Conservation (phyloP, 2,329 filamentous ascomycete genomes). For the Ciborinia camelliae region DNA sequence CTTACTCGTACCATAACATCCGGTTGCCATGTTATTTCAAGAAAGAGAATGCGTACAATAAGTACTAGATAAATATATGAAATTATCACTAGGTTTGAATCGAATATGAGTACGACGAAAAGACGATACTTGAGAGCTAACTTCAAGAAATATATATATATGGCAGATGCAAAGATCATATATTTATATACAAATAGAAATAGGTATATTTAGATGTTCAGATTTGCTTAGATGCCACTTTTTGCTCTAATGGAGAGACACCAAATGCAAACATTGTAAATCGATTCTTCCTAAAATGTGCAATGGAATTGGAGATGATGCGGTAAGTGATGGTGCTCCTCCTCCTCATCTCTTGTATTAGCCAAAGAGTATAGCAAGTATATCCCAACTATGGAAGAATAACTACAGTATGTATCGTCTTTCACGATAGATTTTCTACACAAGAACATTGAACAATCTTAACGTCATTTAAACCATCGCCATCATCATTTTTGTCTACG, state of each 20-base stretch:
- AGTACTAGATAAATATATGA: too few species aligned
- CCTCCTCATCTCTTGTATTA: not conserved
- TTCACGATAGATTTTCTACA: not conserved
- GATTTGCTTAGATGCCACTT: too few species aligned
- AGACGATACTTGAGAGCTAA: too few species aligned
- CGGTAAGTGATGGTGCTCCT: not conserved
- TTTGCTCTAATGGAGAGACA: not conserved
- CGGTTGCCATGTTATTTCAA: too few species aligned
- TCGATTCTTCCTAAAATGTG: not conserved
- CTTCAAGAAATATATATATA: too few species aligned
- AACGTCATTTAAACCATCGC: not conserved
- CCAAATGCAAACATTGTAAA: not conserved
- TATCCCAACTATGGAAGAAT: not conserved
- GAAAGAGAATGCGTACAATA: too few species aligned
- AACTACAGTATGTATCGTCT: not conserved
- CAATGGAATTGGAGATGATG: not conserved
- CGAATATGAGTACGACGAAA: too few species aligned
- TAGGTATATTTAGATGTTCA: too few species aligned
- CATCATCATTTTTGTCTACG: not conserved
- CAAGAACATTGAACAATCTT: not conserved
- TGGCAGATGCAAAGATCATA: too few species aligned
- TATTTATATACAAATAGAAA: too few species aligned
- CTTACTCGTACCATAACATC: too few species aligned
- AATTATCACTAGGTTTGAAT: too few species aligned
- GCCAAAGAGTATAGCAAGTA: not conserved